Base-by-base conservation (phyloP, 805 yeast genomes). In the Sugiyamaella floridensis region DNA sequence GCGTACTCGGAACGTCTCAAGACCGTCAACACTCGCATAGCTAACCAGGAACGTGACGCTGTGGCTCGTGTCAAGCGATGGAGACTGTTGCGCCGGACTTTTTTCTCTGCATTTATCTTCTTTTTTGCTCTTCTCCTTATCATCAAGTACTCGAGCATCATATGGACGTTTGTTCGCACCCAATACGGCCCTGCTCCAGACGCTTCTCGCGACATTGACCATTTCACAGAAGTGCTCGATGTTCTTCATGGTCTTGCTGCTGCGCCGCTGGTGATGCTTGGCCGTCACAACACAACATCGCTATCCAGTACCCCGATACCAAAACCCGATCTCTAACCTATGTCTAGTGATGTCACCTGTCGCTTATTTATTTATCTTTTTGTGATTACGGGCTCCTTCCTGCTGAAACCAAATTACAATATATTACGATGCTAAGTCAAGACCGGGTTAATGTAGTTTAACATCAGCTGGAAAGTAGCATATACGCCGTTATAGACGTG, bases 401-500 rank as follows among this genome's bases (percentile, higher is more conserved):
- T n/a, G 32, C 4, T 37, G 26, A 15, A 15, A 19, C 22, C 15
- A 32, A 46, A 37, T 12, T 12, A 48, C 10, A 11, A 43, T 15
- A 15, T 10, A 42, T 32, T 16, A 40, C n/a, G 11, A 47, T 37
- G 28, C 20, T 15, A 34, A 41, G 18, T 40, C 26, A 48, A 9
- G 7, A 14, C n/a, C n/a, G 32, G 37, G 50, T 11, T 19, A 16
- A 4, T n/a, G n/a, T n/a, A n/a, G n/a, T n/a, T n/a, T n/a, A 5
- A 22, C 4, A n/a, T 44, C 47, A 54, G 20, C 62, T 46, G 5
- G 86, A 75, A 2, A 88, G 81, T 48, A 87, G 72, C 20, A 89
- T 77, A 64, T 86, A 87, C 2, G 93, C 88, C 2, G 92, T 78
- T 58, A 89, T 72, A 26, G 86, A 79, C 55, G 82, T 87, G 60